Evolutionary conservation across 179 eudicot genomes (phyloP), one percentile per base, ranked within the genome.

Genomic region (Amaranthus tricolor): DNA sequence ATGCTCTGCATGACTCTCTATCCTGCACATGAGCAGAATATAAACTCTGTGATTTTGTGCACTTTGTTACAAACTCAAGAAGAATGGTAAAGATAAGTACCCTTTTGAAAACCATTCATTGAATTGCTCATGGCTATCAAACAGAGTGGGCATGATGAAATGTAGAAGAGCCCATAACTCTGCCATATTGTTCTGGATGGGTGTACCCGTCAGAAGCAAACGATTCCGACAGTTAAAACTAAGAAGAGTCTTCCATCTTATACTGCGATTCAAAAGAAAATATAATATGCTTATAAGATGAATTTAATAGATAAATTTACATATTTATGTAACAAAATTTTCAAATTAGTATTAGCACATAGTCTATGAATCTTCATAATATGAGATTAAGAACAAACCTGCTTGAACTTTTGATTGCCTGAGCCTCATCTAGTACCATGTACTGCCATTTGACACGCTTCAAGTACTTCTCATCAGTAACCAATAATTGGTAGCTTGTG

Each of bases 71-170:
- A 60, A 76, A 53, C 5, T 50, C 67, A 51, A 55, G 49, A 24
- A 3, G n/a, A 24, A 49, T 55, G 19, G 2, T 12, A 72, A 76
- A 80, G 76, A 73, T 62, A 71, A 75, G 52, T 93, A 95, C 99
- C 99, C 99, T 86, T 95, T 95, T 61, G 99, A 95, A 79, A 93
- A 93, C 98, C 98, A 93, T 83, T 93, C 96, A 65, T 93, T 93
- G 71, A 93, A 93, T 74, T 91, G 96, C 74, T 93, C 98, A 62
- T 93, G 98, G 82, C 98, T 93, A 84, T 93, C 98, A 78, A 93
- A 93, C 51, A 93, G 81, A 16, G 98, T 93, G 61, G 98, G 98
- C 98, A 93, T 93, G 69, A 93, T 93, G 77, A 93, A 93, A 84
- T 93, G 98, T 9, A 93, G 82, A 76, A 93, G 92, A 49, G 98